Evolutionary conservation across 2,329 filamentous ascomycete genomes (phyloP).

Genomic region (Magnaporthiopsis incrustans): DNA sequence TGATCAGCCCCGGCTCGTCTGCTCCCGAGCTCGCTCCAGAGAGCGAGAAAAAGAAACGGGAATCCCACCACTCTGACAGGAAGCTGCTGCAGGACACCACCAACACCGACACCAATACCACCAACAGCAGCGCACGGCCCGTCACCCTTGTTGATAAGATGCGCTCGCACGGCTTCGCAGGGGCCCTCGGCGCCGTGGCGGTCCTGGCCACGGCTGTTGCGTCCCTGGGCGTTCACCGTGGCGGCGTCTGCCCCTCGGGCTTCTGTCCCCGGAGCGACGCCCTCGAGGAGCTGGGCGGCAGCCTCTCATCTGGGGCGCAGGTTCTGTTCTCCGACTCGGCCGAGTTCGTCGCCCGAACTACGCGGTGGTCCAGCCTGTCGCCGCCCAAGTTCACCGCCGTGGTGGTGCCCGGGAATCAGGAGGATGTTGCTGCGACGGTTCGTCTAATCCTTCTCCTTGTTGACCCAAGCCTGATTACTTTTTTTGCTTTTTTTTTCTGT

Average conservation of each 20-base stretch:
- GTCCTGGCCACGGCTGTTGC: conserved; percentile 20
- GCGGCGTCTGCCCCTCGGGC: neutral
- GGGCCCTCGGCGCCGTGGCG: conserved; percentile 13
- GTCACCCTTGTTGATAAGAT: neutral
- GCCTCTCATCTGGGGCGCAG: conserved; percentile 30
- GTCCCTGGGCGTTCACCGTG: conserved; percentile 14
- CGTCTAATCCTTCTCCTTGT: neutral
- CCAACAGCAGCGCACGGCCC: neutral
- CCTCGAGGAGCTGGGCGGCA: conserved; percentile 18
- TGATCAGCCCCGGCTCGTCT: neutral
- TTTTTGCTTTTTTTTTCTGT: neutral
- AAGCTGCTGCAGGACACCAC: too few relatives aligned
- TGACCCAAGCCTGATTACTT: neutral
- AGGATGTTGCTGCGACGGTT: conserved; percentile 36
- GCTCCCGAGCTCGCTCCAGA: neutral
- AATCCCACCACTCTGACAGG: neutral
- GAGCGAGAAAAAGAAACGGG: neutral
- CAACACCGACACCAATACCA: too few relatives aligned
- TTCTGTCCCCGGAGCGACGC: conserved; percentile 13
- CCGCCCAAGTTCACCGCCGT: conserved; percentile 35
- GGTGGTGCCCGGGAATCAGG: conserved; percentile 36
- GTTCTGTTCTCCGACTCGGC: conserved; percentile 32
- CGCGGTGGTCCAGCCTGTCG: conserved; percentile 37
- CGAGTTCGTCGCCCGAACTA: conserved; percentile 29
- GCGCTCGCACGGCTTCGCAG: neutral